Conservation (phyloP, 2,329 filamentous ascomycete genomes). For the Stachybotrys chlorohalonatus region DNA sequence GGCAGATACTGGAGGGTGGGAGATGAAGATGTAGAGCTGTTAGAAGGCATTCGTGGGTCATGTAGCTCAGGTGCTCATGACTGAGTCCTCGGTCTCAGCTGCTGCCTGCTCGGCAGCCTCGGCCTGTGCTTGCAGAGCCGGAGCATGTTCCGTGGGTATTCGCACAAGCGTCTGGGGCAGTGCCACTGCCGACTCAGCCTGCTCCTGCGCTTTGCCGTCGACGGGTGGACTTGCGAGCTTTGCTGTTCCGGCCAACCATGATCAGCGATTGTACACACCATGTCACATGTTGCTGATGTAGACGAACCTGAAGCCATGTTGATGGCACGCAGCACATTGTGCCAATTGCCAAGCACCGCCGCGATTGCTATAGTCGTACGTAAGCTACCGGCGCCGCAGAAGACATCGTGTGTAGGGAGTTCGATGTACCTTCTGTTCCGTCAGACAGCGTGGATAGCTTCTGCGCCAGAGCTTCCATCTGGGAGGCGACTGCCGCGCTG, state of each 20-base stretch:
- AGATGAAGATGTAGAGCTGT: too few relatives aligned
- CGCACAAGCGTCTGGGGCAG: slow-evolving; percentile 76
- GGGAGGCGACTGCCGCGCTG: slow-evolving; percentile 66
- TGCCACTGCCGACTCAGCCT: slow-evolving; percentile 34
- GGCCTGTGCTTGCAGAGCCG: slow-evolving; percentile 51
- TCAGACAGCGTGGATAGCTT: slow-evolving; percentile 71
- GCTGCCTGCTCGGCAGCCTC: slow-evolving; percentile 38
- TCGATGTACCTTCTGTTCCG: slow-evolving; percentile 62
- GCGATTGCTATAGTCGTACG: slow-evolving; percentile 56
- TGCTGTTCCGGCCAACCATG: slow-evolving; percentile 33
- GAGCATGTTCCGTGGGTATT: slow-evolving; percentile 73
- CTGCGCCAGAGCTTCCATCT: slow-evolving; percentile 75
- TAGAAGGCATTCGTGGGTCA: background rate
- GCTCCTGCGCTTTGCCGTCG: slow-evolving; percentile 21
- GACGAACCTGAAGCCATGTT: slow-evolving; percentile 74
- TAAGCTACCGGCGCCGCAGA: slow-evolving; percentile 7
- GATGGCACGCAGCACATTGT: slow-evolving; percentile 75
- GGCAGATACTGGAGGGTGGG: too few relatives aligned
- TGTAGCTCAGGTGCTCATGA: background rate
- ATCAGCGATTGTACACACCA: background rate
- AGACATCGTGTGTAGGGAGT: too few relatives aligned
- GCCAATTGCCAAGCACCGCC: slow-evolving; percentile 79
- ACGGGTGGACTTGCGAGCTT: slow-evolving; percentile 57
- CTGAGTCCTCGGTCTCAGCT: background rate
- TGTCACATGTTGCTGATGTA: background rate